A percentile compares a stretch with the other conserved stretches of the same genome.
These are phyloP conservation scores for Primulina eburnea DNA, from an alignment of 257 asterid genomes.

Conservation along the genomic window DNA sequence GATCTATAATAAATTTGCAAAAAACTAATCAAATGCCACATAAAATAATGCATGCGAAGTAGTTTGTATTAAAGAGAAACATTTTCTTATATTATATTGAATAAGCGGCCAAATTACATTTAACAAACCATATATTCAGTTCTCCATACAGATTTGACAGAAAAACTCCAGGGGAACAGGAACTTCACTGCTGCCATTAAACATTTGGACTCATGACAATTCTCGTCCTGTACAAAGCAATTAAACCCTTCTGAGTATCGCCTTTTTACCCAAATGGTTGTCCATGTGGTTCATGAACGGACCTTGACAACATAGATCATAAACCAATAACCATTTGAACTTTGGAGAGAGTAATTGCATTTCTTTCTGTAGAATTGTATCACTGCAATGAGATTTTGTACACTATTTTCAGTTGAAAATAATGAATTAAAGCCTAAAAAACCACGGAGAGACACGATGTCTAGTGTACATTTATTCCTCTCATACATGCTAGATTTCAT, in stretches of 20 bases:
- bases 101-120: not conserved
- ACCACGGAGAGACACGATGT: not conserved
- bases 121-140: not conserved
- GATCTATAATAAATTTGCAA: not conserved
- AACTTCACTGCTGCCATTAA: constrained; percentile 6
- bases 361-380: not conserved
- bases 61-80: not conserved
- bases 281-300: constrained; percentile 9
- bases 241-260: not conserved
- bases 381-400: not conserved
- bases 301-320: not conserved
- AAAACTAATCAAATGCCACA: not conserved
- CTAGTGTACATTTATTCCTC: no score
- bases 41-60: not conserved
- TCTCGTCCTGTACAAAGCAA: constrained; percentile 1
- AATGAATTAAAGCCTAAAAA: not conserved
- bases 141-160: constrained; percentile 15
- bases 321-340: not conserved
- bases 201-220: not conserved
- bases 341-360: not conserved
- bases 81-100: not conserved
- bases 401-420: not conserved
- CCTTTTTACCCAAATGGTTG: not conserved
- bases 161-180: constrained; percentile 6
- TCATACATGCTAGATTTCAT: not conserved